These are phyloP conservation scores for Groenewaldozyma auringiensis DNA, from an alignment of 1,139 yeast species.

Conservation along the genomic window DNA sequence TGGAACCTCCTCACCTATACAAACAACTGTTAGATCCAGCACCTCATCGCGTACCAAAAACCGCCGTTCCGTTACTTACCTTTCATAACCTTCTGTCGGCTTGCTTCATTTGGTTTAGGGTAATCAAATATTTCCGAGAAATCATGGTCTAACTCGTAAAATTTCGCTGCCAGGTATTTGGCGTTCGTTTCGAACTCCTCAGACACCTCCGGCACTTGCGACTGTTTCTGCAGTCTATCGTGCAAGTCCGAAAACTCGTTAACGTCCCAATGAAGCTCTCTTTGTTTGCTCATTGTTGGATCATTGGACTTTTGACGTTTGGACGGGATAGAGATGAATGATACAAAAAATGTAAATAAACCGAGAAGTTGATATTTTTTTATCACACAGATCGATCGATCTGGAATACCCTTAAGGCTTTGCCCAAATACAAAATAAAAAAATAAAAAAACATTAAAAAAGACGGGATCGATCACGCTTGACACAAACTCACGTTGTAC, in stretches of 20 bases:
- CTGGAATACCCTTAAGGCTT: no score
- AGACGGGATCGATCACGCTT: no score
- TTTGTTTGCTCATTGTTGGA: not conserved
- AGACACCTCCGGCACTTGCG: not conserved
- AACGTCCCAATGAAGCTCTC: slow-evolving; percentile 27
- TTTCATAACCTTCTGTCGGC: slow-evolving; percentile 48
- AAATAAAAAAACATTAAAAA: no score
- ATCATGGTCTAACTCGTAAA: slow-evolving; percentile 36
- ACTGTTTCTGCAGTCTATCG: slow-evolving; percentile 19
- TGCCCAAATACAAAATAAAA: no score
- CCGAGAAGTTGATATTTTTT: no score
- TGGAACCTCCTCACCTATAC: slow-evolving; percentile 26
- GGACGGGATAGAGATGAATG: not conserved
- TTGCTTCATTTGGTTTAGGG: slow-evolving; percentile 47
- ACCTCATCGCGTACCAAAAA: slow-evolving; percentile 4
- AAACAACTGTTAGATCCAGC: not conserved
- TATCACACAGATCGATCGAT: no score
- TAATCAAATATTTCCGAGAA: slow-evolving; percentile 40
- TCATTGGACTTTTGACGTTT: not conserved
- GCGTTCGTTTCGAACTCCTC: slow-evolving; percentile 12
- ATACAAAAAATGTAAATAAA: not conserved
- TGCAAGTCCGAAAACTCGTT: slow-evolving; percentile 28
- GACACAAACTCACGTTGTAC: no score
- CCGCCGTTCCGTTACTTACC: slow-evolving; percentile 26
- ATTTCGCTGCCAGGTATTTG: slow-evolving; percentile 17